Conservation (phyloP, 805 yeast species). For the Cyberlindnera veronae region DNA sequence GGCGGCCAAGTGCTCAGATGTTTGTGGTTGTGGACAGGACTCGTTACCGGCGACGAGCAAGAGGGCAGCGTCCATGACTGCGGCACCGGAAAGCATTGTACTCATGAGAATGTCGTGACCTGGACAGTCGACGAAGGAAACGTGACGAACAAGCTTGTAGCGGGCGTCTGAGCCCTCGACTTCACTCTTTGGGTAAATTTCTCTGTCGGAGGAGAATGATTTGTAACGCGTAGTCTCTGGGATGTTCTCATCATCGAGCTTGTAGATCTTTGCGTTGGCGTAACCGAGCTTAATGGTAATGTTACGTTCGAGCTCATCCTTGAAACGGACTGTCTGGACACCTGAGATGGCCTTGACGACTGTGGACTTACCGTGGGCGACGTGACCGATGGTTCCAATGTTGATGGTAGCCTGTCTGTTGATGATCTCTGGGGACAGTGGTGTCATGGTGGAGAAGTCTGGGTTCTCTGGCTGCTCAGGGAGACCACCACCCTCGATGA, state of each 20-base stretch:
- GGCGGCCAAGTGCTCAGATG: constrained; percentile 98
- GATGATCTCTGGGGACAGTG: constrained; percentile 91
- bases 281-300: constrained; percentile 98
- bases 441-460: constrained; percentile 76
- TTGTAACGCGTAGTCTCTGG: constrained; percentile 94
- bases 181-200: constrained; percentile 88
- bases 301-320: constrained; percentile 98
- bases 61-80: constrained; percentile 99
- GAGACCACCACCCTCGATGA: constrained; percentile 97
- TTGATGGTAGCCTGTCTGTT: constrained; percentile 98
- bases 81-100: constrained; percentile 99
- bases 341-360: constrained; percentile 97
- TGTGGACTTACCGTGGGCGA: constrained; percentile 92
- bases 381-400: constrained; percentile 96
- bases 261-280: constrained; percentile 97
- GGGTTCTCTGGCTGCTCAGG: constrained; percentile 95
- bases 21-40: constrained; percentile 99
- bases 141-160: constrained; percentile 89
- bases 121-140: constrained; percentile 98
- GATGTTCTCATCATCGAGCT: constrained; percentile 79
- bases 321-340: constrained; percentile 98
- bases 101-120: constrained; percentile 99
- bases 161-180: constrained; percentile 87
- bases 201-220: constrained; percentile 92
- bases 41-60: constrained; percentile 96